Evolutionary conservation across 805 yeast species (phyloP).

Genomic region (Sungouiozyma intestinalis): DNA sequence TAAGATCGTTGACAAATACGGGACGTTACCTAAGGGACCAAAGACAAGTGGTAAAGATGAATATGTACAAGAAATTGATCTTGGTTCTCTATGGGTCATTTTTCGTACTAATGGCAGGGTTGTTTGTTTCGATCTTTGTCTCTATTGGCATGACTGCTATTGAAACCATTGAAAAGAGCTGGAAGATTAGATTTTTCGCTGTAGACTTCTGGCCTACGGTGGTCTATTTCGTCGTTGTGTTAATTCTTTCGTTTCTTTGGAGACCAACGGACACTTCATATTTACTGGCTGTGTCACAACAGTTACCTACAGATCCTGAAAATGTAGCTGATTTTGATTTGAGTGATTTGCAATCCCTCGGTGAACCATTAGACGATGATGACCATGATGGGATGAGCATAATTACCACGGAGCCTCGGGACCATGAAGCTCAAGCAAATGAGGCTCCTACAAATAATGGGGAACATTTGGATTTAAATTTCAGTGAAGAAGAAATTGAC

Average conservation of each 20-base stretch:
- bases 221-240: constrained; percentile 74
- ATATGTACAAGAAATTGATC: constrained; percentile 74
- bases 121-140: constrained; percentile 58
- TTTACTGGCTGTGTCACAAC: constrained; percentile 89
- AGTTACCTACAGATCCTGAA: constrained; percentile 72
- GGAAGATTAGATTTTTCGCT: constrained; percentile 85
- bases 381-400: constrained; percentile 23
- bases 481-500: constrained; percentile 24
- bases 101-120: constrained; percentile 57
- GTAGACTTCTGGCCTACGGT: constrained; percentile 93
- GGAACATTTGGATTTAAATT: constrained; percentile 20
- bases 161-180: constrained; percentile 72
- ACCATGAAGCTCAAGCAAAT: constrained; percentile 1
- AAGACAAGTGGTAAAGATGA: constrained; percentile 83
- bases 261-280: constrained; percentile 95
- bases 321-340: constrained; percentile 59
- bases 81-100: constrained; percentile 64
- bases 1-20: constrained; percentile 65
- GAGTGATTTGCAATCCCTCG: constrained; percentile 41
- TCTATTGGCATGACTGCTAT: constrained; percentile 64
- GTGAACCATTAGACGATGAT: constrained; percentile 30
- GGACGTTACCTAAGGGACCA: constrained; percentile 66
- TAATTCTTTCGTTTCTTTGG: constrained; percentile 84
- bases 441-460: not conserved
- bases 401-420: constrained; percentile 11